phyloP scores from a whole-genome alignment of 2,329 filamentous ascomycete genomes.

The Aspergillus fumigatiaffinis region DNA sequence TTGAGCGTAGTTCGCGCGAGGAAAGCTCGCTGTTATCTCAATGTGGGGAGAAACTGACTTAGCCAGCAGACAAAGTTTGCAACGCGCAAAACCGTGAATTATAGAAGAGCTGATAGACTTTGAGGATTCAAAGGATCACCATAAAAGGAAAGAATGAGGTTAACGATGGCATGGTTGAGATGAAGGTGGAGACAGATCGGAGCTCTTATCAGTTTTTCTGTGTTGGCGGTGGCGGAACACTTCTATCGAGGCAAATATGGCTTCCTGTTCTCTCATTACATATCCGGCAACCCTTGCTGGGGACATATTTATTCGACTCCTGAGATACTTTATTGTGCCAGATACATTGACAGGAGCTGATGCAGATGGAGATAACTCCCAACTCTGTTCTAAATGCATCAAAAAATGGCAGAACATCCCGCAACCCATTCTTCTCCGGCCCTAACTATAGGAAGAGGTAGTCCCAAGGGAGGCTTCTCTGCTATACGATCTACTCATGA shows the following conservation, averaged over 20 bases:
- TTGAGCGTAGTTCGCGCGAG: slow-evolving; percentile 1
- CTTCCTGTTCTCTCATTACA: neutral
- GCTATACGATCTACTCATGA: neutral
- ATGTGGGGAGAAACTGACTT: neutral
- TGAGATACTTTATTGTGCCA: neutral
- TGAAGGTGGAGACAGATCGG: neutral
- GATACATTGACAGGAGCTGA: neutral
- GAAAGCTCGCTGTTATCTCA: neutral
- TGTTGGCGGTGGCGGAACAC: slow-evolving; percentile 6
- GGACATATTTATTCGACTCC: neutral
- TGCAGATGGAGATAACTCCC: neutral
- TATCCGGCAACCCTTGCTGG: neutral
- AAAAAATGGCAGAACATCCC: neutral
- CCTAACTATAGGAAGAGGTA: neutral
- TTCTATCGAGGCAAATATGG: neutral
- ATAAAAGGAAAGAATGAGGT: neutral
- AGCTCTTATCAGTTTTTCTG: neutral
- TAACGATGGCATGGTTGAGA: neutral
- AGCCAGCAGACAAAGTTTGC: neutral
- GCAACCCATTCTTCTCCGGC: neutral
- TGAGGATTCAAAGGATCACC: neutral
- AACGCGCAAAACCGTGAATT: neutral
- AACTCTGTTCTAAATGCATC: neutral
- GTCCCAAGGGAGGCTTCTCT: neutral
- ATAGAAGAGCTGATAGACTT: neutral